A percentile compares a stretch with the other conserved stretches of the same genome.
Conservation (phyloP, 192 early-diverging fungal species). For the Dimargaris cristalligena region DNA sequence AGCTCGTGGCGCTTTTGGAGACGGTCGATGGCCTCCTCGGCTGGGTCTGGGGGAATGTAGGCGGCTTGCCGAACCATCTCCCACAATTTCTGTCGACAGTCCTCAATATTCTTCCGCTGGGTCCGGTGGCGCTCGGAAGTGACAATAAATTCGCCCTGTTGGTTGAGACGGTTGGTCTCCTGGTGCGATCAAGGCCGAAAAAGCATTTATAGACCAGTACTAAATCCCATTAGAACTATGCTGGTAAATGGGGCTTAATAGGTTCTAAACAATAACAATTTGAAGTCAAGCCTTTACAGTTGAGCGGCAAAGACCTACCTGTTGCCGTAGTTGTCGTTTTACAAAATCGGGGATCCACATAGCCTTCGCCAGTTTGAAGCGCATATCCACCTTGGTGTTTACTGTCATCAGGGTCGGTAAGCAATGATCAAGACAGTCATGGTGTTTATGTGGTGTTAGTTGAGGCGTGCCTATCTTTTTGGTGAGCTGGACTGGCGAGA, state of each 20-base stretch:
- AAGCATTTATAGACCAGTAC: not conserved
- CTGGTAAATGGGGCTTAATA: not conserved
- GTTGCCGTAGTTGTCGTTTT: not conserved
- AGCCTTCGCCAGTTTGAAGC: slow-evolving; percentile 44
- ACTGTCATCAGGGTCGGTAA: slow-evolving; percentile 21
- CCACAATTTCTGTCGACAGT: slow-evolving; percentile 58
- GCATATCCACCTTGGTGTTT: slow-evolving; percentile 72
- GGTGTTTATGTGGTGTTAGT: not conserved
- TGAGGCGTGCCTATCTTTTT: not conserved
- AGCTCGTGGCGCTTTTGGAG: slow-evolving; percentile 17
- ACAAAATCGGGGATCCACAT: slow-evolving; percentile 62
- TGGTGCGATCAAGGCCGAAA: not conserved
- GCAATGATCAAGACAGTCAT: not conserved
- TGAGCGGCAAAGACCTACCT: slow-evolving; percentile 7
- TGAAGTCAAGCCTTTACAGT: not conserved
- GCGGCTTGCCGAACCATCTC: slow-evolving; percentile 39
- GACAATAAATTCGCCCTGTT: slow-evolving; percentile 51
- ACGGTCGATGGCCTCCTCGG: slow-evolving; percentile 37
- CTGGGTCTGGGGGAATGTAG: slow-evolving; percentile 45
- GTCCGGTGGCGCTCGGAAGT: slow-evolving; percentile 60
- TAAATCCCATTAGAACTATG: not conserved
- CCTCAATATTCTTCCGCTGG: slow-evolving; percentile 59
- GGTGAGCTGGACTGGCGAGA: not conserved
- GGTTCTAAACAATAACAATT: slow-evolving; percentile 8
- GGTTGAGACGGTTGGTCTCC: slow-evolving; percentile 43